Percentiles rank a stretch among this genome's conserved stretches.
Conservation (phyloP, 2,329 filamentous ascomycete genomes). For the Sporothrix pallida region DNA sequence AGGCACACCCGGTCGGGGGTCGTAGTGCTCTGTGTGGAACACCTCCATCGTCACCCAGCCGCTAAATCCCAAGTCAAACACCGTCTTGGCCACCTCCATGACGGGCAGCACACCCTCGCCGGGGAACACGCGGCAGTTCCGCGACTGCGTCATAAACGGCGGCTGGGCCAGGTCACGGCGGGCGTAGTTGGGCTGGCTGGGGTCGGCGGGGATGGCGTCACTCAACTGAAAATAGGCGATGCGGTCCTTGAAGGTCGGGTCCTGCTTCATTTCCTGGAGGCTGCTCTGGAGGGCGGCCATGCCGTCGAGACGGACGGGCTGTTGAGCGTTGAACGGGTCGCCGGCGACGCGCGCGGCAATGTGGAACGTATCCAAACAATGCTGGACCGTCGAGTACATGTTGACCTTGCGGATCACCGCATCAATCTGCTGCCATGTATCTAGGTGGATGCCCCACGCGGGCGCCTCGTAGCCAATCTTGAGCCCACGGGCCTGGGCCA, state of each 20-base stretch:
- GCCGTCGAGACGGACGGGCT: neutral
- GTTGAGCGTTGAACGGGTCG: neutral
- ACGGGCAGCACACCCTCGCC: conserved; percentile 21
- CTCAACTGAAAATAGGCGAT: conserved; percentile 17
- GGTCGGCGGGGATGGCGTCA: conserved; percentile 9
- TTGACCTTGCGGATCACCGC: neutral
- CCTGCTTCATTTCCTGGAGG: neutral
- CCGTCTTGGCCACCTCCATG: conserved; percentile 12
- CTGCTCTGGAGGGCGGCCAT: conserved; percentile 2
- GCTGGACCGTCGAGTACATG: neutral
- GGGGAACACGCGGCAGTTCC: conserved; percentile 19
- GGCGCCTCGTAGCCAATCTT: conserved; percentile 12
- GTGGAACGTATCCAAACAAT: conserved; percentile 15
- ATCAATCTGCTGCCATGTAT: conserved; percentile 21
- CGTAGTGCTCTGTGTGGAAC: conserved; percentile 10
- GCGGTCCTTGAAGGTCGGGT: neutral
- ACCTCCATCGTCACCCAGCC: conserved; percentile 24
- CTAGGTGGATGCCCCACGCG: conserved; percentile 18
- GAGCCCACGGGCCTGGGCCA: neutral
- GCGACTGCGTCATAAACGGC: conserved; percentile 18
- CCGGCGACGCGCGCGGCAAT: conserved; percentile 21
- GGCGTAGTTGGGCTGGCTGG: neutral
- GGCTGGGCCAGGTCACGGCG: conserved; percentile 7
- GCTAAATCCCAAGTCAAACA: neutral
- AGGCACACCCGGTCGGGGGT: neutral